Base-by-base conservation (phyloP, 257 asterid genomes). In the Solanum chilense region DNA sequence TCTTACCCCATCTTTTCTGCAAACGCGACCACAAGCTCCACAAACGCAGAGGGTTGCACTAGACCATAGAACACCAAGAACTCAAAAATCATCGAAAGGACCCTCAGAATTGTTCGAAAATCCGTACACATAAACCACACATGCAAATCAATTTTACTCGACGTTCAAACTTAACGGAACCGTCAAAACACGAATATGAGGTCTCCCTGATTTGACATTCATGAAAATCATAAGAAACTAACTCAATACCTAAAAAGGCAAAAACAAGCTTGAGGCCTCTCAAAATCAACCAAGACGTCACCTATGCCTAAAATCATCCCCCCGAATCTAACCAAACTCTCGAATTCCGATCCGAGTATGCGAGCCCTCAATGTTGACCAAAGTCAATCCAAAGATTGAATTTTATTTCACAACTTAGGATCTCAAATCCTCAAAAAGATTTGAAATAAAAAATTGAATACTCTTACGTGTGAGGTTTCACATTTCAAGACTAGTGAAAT, bases 381-480 rank as follows among this genome's bases (percentile, higher is more conserved):
- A 52, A 52, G 62, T 52, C n/a, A 52, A 52, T 3, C 11, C n/a
- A 52, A 18, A 52, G 62, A 21, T 1, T 6, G 2, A 52, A 52
- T 16, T 9, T 52, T 1, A 52, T 52, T 52, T 7, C 4, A 16
- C 9, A 52, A 52, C 62, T 52, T 52, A 52, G n/a, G 62, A 52
- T 23, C n/a, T 52, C 10, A 1, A 18, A 52, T 52, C n/a, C 62
- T 52, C n/a, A 52, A 6, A 52, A 52, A 52, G 62, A 52, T 23
- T 52, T 9, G 0, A 18, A 52, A 52, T 52, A 9, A 16, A 3
- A 52, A 52, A 52, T 1, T 2, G 1, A 7, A 3, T 16, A 18
- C n/a, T 52, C 4, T 18, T 1, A 52, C 0, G 4, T 1, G 6
- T 18, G 0, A 7, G 0, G 3, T 52, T 52, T 18, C 62, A 52